Percentiles rank a stretch among this genome's conserved stretches.
Conservation (phyloP, 441 rosid genomes). For the Aquilaria agallochum region DNA sequence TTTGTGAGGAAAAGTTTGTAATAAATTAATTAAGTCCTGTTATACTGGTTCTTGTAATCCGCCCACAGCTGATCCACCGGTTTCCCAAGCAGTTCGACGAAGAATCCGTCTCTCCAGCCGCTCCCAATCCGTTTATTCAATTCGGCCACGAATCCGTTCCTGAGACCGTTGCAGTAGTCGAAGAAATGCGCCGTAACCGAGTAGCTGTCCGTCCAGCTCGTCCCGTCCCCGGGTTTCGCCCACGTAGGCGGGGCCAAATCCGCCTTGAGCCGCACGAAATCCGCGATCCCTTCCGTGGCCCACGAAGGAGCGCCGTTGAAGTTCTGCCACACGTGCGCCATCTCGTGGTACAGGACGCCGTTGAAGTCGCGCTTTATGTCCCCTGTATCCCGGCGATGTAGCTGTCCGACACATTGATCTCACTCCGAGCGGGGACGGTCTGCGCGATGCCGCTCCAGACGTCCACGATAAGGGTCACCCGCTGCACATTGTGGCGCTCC, state of each 20-base stretch:
- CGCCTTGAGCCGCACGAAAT: conserved; percentile 43
- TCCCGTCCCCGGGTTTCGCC: conserved; percentile 41
- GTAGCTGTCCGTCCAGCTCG: conserved; percentile 45
- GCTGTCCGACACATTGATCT: conserved; percentile 21
- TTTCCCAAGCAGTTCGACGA: conserved; percentile 38
- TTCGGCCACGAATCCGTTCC: conserved; percentile 40
- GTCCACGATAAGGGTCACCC: conserved; percentile 20
- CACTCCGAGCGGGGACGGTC: conserved; percentile 9
- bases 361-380: conserved; percentile 21
- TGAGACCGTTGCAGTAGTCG: conserved; percentile 36
- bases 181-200: conserved; percentile 46
- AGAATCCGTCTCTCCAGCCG: conserved; percentile 28
- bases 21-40: too few relatives aligned
- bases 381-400: conserved; percentile 12
- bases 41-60: conserved; percentile 39
- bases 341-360: conserved; percentile 28
- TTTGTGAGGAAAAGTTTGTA: too few relatives aligned
- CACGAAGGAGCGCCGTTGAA: conserved; percentile 35
- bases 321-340: conserved; percentile 38
- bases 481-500: conserved; percentile 17
- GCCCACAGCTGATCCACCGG: conserved; percentile 36
- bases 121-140: conserved; percentile 41
- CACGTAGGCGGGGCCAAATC: conserved; percentile 31
- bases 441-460: conserved; percentile 12
- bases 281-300: conserved; percentile 41